phyloP scores from a whole-genome alignment of 805 yeast species.

The Kazachstania taianensis region DNA sequence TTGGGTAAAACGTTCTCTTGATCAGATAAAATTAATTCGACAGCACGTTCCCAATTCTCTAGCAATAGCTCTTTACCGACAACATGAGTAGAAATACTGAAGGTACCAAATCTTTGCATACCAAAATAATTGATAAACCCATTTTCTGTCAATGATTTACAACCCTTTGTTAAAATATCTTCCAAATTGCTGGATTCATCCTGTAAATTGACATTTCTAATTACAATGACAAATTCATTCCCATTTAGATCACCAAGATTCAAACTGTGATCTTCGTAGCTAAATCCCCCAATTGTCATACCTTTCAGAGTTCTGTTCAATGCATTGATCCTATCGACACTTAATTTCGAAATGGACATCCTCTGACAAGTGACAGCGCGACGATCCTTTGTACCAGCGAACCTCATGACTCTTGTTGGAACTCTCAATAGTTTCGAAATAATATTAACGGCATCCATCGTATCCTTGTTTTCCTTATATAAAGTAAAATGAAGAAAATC shows the following conservation, averaged over 20 bases:
- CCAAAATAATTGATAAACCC: slow-evolving; percentile 95
- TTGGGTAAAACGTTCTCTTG: slow-evolving; percentile 79
- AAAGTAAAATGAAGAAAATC: slow-evolving; percentile 65
- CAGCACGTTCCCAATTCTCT: slow-evolving; percentile 73
- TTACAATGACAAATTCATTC: slow-evolving; percentile 77
- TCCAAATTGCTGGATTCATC: slow-evolving; percentile 32
- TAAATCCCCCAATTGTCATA: slow-evolving; percentile 69
- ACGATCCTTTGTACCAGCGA: slow-evolving; percentile 95
- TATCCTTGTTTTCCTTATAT: slow-evolving; percentile 91
- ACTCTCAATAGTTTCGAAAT: slow-evolving; percentile 63
- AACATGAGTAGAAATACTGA: slow-evolving; percentile 81
- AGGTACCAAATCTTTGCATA: slow-evolving; percentile 98
- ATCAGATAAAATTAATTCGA: slow-evolving; percentile 67
- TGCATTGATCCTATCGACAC: slow-evolving; percentile 63
- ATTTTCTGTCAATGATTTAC: slow-evolving; percentile 45
- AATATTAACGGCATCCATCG: slow-evolving; percentile 85
- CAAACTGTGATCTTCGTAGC: slow-evolving; percentile 51
- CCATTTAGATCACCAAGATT: slow-evolving; percentile 80
- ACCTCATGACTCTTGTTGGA: slow-evolving; percentile 61
- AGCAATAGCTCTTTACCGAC: slow-evolving; percentile 66
- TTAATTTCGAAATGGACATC: slow-evolving; percentile 55
- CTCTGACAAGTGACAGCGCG: slow-evolving; percentile 92
- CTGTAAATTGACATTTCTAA: slow-evolving; percentile 53
- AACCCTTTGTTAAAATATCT: slow-evolving; percentile 39
- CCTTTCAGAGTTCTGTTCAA: slow-evolving; percentile 70